Conservation (phyloP, 805 yeast genomes). For the Groenewaldozyma salmanticensis region DNA sequence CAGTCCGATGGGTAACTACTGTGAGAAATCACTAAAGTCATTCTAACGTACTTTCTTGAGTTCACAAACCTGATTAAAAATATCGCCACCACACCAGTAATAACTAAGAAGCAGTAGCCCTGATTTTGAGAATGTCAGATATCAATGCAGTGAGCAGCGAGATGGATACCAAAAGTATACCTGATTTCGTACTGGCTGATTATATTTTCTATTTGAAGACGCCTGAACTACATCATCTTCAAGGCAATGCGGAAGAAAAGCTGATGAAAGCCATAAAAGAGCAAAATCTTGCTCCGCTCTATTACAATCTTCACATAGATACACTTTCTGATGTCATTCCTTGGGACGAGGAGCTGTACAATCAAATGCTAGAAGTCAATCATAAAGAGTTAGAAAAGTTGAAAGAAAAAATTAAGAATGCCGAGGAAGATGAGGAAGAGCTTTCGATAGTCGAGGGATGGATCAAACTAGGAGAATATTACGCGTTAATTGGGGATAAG, state of each 20-base stretch:
- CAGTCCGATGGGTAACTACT: no score
- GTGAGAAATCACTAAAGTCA: no score
- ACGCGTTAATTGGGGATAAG: constrained; percentile 75
- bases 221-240: constrained; percentile 31
- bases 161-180: constrained; percentile 32
- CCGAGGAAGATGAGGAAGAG: constrained; percentile 78
- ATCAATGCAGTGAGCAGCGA: no score
- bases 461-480: constrained; percentile 78
- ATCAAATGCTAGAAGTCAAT: constrained; percentile 43
- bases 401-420: constrained; percentile 35
- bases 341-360: constrained; percentile 55
- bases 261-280: constrained; percentile 46
- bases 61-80: no score
- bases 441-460: constrained; percentile 68
- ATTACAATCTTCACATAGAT: constrained; percentile 51
- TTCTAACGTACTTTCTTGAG: no score
- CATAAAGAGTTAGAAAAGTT: constrained; percentile 41
- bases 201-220: constrained; percentile 54
- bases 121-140: no score
- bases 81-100: no score
- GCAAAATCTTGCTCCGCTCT: constrained; percentile 74
- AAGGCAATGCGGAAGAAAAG: constrained; percentile 35
- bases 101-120: no score
- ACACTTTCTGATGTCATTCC: constrained; percentile 30
- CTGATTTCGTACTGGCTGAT: constrained; percentile 78